Conservation (phyloP, 2,329 filamentous ascomycete species). For the Huntiella omanensis region DNA sequence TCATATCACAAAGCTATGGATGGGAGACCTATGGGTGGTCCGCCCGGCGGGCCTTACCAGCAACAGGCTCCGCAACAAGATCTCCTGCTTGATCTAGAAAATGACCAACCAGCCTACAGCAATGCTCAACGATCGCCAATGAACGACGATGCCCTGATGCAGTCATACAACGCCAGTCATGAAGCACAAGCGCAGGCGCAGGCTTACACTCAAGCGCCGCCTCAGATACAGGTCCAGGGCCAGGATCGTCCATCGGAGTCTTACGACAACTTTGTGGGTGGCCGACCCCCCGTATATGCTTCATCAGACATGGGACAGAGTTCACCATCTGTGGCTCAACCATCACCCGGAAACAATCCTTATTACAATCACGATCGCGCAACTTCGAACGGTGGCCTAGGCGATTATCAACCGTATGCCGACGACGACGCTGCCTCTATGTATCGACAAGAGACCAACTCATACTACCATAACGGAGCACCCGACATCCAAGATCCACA, state of each 20-base stretch:
- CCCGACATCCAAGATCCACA: slow-evolving; percentile 15
- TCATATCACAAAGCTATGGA: slow-evolving; percentile 28
- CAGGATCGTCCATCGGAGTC: slow-evolving; percentile 61
- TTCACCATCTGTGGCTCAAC: slow-evolving; percentile 2
- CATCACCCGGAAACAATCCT: slow-evolving; percentile 18
- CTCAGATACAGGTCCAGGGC: slow-evolving; percentile 13
- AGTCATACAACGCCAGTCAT: slow-evolving; percentile 39
- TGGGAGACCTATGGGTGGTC: slow-evolving; percentile 32
- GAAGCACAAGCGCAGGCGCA: slow-evolving; percentile 7
- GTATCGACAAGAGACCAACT: slow-evolving; percentile 56
- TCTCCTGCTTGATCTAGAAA: slow-evolving; percentile 57
- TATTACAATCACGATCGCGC: slow-evolving; percentile 36
- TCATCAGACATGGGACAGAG: slow-evolving; percentile 14
- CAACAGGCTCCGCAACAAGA: slow-evolving; percentile 27
- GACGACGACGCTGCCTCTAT: slow-evolving; percentile 46
- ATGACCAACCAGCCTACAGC: slow-evolving; percentile 52
- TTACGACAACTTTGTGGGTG: slow-evolving; percentile 88
- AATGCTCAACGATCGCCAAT: slow-evolving; percentile 59
- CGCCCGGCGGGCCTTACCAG: slow-evolving; percentile 25
- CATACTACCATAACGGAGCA: slow-evolving; percentile 63
- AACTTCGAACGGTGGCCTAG: slow-evolving; percentile 57
- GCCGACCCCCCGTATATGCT: slow-evolving; percentile 30
- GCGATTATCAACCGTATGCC: slow-evolving; percentile 84
- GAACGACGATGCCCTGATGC: slow-evolving; percentile 63
- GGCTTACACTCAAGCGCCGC: background rate